Conservation (phyloP, 352 stramenopile genomes). For the Blastocystis sp. region DNA sequence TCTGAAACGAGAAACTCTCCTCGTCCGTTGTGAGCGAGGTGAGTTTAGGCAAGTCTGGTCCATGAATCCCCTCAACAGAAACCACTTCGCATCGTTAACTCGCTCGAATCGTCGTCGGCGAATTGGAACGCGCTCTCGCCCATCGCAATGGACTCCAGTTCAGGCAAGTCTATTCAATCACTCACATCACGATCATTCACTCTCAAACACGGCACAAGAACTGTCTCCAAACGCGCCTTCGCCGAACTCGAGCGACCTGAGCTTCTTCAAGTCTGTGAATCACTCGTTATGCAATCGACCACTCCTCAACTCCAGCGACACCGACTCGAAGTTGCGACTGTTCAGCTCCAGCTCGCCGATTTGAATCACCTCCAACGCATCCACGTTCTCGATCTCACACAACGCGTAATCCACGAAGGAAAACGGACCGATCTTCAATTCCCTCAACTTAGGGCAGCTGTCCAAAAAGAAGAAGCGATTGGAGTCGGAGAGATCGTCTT, state of each 20-base stretch:
- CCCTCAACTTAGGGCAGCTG: background rate
- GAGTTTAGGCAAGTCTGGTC: background rate
- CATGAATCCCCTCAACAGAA: background rate
- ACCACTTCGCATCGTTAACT: background rate
- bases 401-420: background rate
- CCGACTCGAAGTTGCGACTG: background rate
- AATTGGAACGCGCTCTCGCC: background rate
- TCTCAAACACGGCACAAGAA: background rate
- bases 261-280: background rate
- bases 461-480: background rate
- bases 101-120: background rate
- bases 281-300: background rate
- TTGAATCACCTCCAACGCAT: background rate
- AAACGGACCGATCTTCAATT: background rate
- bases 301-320: background rate
- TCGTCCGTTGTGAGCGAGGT: background rate
- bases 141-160: background rate
- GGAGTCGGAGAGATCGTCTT: background rate
- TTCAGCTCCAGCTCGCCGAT: background rate
- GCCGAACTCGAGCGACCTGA: background rate
- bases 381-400: background rate
- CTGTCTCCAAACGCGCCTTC: background rate
- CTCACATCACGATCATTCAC: background rate
- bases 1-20: background rate
- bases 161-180: background rate